A percentile compares a stretch with the other conserved stretches of the same genome.
These are phyloP conservation scores for Suhomyces guaymorum DNA, from an alignment of 1,139 yeast genomes.

Conservation along the genomic window DNA sequence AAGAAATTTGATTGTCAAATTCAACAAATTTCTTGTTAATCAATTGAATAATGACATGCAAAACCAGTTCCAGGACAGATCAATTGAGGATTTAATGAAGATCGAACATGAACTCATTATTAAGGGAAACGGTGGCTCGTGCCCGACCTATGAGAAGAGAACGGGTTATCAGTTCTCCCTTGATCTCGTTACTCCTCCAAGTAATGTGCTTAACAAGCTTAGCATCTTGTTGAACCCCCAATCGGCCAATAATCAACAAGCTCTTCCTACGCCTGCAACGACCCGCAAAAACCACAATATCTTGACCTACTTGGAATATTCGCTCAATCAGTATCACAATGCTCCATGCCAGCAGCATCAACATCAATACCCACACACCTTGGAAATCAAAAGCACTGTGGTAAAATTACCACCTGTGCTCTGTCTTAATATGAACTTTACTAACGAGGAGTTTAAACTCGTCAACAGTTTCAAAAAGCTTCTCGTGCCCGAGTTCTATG, in stretches of 20 bases:
- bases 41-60: slow-evolving; percentile 52
- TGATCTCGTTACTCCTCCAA: slow-evolving; percentile 39
- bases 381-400: slow-evolving; percentile 53
- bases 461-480: slow-evolving; percentile 49
- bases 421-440: slow-evolving; percentile 58
- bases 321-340: slow-evolving; percentile 21
- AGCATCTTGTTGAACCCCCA: slow-evolving; percentile 26
- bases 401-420: slow-evolving; percentile 65
- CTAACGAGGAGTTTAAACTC: slow-evolving; percentile 47
- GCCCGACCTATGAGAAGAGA: slow-evolving; percentile 35
- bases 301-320: slow-evolving; percentile 25
- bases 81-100: slow-evolving; percentile 26
- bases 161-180: slow-evolving; percentile 35
- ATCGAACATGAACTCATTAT: slow-evolving; percentile 45
- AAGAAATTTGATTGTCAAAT: slow-evolving; percentile 49
- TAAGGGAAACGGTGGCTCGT: slow-evolving; percentile 36
- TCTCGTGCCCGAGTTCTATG: slow-evolving; percentile 62
- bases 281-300: slow-evolving; percentile 23
- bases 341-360: slow-evolving; percentile 21
- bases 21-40: slow-evolving; percentile 54
- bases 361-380: slow-evolving; percentile 39
- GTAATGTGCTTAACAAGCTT: slow-evolving; percentile 27
- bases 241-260: slow-evolving; percentile 9
- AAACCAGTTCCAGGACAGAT: slow-evolving; percentile 24
- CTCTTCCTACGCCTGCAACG: slow-evolving; percentile 17